Conservation (phyloP, 306 rosid genomes). For the Casuarina glauca region DNA sequence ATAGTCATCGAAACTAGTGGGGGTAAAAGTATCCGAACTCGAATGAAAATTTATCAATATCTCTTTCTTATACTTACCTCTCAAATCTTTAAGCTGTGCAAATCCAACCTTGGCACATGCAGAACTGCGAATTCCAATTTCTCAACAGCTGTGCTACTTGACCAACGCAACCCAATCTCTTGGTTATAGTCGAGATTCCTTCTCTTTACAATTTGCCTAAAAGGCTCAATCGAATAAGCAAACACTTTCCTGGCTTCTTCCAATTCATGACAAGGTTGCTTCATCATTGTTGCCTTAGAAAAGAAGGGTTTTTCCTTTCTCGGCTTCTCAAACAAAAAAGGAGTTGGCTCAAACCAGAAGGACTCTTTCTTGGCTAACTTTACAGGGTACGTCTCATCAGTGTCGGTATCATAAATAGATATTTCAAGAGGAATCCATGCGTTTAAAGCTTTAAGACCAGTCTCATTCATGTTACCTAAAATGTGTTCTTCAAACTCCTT, state of each 20-base stretch:
- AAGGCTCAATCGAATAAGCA: constrained; percentile 53
- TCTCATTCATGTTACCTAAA: constrained; percentile 39
- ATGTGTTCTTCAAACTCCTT: constrained; percentile 50
- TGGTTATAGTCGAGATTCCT: constrained; percentile 46
- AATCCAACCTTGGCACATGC: constrained; percentile 28
- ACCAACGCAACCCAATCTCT: constrained; percentile 51
- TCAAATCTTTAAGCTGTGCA: constrained; percentile 27
- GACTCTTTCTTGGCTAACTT: constrained; percentile 52
- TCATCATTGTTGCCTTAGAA: constrained; percentile 6
- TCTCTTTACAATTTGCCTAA: constrained; percentile 34
- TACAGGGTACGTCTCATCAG: constrained; percentile 40
- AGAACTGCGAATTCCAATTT: constrained; percentile 46
- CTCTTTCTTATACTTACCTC: background rate
- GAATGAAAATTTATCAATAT: background rate
- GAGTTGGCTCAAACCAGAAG: constrained; percentile 52
- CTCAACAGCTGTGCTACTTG: constrained; percentile 9
- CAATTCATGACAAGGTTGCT: constrained; percentile 32
- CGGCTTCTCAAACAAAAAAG: constrained; percentile 33
- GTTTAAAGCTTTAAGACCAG: constrained; percentile 32
- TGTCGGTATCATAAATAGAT: constrained; percentile 48
- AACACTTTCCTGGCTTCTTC: constrained; percentile 39
- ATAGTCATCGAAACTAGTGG: background rate
- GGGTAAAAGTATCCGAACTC: background rate
- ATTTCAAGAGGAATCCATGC: constrained; percentile 48
- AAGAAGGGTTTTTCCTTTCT: background rate